Base-by-base conservation (phyloP, 1,284 basidiomycete genomes). In the Mycosarcoma maydis region DNA sequence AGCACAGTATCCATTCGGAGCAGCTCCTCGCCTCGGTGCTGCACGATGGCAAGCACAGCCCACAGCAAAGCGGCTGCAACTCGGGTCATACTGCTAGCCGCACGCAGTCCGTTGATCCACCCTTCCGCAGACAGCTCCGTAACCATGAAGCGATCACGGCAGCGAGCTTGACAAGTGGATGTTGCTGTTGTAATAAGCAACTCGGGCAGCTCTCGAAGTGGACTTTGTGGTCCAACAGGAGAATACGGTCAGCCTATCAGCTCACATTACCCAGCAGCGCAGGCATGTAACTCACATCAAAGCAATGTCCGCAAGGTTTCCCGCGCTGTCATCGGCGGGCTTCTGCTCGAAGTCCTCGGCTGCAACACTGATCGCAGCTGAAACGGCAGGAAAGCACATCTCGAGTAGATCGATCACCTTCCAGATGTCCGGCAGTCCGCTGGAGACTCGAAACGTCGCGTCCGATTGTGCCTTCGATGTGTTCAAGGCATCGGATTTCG, bases 21-120 rank as follows among this genome's bases (percentile, higher is more conserved):
- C 26, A 65, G 38, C 17, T 65, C 61, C 27, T 58, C 61, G 24
- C 20, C n/a, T 6, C 61, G 50, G 30, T 45, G 46, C 42, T 58
- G 52, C 20, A 54, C 55, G 13, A 65, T 8, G 17, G 61, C 50
- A 26, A 65, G 42, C 46, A 65, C 14, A 3, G 61, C 45, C 61
- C 61, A 65, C 1, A 65, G 34, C 45, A 58, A 38, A 14, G 29
- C 42, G 5, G 46, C 55, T 14, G 55, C 45, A 5, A 65, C 27
- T 11, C 55, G 30, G 2, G 61, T 58, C 45, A 54, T 50, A 7
- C 41, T 44, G 37, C 34, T 50, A 5, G 51, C 54, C 20, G 51
- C 42, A n/a, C 46, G 34, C 6, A 65, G 6, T 24, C 22, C 30
- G 46, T 10, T 26, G 1, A 29, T 27, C 6, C 20, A 20, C 1